Evolutionary conservation across 257 asterid species (phyloP).

Genomic region (Capsicum pubescens): DNA sequence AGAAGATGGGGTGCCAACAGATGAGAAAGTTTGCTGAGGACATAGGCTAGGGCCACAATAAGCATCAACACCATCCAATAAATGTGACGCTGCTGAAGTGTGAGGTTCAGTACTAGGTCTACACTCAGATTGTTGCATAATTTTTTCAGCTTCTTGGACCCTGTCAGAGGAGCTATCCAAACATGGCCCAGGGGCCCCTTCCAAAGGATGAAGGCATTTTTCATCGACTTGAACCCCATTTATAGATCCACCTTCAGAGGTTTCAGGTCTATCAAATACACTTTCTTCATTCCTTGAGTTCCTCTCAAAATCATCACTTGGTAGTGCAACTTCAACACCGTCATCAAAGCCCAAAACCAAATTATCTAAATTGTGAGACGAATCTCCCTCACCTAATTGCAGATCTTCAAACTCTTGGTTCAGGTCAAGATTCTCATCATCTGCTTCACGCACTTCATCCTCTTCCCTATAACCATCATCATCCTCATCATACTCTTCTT

Average conservation of each 20-base stretch:
- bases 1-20: conserved; percentile 44
- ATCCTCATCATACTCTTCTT: conserved; percentile 93
- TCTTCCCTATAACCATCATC: conserved; percentile 89
- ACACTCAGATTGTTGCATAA: conserved; percentile 49
- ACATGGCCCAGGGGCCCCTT: conserved; percentile 45
- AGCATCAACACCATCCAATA: conserved; percentile 44
- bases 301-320: conserved; percentile 78
- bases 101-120: conserved; percentile 43
- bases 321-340: conserved; percentile 90
- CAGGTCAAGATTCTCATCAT: conserved; percentile 64
- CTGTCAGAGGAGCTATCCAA: conserved; percentile 43
- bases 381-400: conserved; percentile 60
- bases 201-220: conserved; percentile 46
- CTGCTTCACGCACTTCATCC: conserved; percentile 83
- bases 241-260: conserved; percentile 52
- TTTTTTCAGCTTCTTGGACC: conserved; percentile 47
- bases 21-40: conserved; percentile 48
- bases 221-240: conserved; percentile 58
- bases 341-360: conserved; percentile 90
- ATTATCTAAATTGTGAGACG: conserved; percentile 62
- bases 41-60: conserved; percentile 43
- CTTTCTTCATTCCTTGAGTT: conserved; percentile 52
- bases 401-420: conserved; percentile 62
- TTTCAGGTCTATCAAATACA: conserved; percentile 51
- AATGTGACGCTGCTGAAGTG: conserved; percentile 44